These are phyloP conservation scores for Phytopythium delawarense DNA, from an alignment of 352 stramenopile species.

Conservation along the genomic window DNA sequence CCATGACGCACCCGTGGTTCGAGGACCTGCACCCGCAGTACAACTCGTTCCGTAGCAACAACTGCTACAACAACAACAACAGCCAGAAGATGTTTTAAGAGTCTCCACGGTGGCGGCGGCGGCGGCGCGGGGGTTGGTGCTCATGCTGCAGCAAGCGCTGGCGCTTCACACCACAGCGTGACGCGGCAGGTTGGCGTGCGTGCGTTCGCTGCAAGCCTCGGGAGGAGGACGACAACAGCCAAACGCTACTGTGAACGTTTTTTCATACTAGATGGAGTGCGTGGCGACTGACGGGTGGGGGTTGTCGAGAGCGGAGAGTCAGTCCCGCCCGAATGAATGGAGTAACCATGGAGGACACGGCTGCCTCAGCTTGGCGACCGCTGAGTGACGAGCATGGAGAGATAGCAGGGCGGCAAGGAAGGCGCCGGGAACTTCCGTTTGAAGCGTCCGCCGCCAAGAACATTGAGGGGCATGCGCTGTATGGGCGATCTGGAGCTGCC, in stretches of 20 bases:
- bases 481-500: background rate
- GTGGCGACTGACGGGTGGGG: background rate
- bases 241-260: background rate
- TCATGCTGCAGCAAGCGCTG: background rate
- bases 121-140: background rate
- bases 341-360: background rate
- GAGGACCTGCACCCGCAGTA: constrained; percentile 76
- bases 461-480: background rate
- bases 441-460: background rate
- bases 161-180: background rate
- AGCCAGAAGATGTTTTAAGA: constrained; percentile 35
- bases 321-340: background rate
- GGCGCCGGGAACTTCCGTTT: background rate
- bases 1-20: constrained; percentile 85
- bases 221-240: background rate
- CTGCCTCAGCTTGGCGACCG: too few species aligned
- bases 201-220: background rate
- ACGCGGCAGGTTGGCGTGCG: background rate
- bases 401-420: background rate
- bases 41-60: constrained; percentile 59
- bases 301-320: too few species aligned
- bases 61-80: constrained; percentile 32
- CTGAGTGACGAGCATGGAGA: background rate
- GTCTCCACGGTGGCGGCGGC: background rate
- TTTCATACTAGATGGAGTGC: background rate